Conservation (phyloP, 2,329 filamentous ascomycete genomes). For the Epichloe aotearoae region DNA sequence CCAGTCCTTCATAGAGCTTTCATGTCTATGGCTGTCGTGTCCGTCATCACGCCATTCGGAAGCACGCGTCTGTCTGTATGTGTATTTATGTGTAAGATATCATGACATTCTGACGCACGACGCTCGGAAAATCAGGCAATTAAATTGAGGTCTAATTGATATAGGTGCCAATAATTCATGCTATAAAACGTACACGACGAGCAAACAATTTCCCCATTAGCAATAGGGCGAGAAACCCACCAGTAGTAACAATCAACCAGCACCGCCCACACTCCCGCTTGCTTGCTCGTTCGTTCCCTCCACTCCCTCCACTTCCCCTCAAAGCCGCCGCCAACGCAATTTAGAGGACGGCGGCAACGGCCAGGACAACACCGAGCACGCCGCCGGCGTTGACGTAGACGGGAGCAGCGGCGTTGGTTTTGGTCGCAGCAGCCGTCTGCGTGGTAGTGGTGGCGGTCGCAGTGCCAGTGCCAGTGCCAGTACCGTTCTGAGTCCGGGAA, state of each 20-base stretch:
- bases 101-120: no score
- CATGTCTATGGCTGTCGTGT: no score
- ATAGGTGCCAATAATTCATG: no score
- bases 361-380: conserved; percentile 2
- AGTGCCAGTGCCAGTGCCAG: background rate
- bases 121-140: no score
- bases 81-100: no score
- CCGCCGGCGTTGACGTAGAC: conserved; percentile 1
- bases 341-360: conserved; percentile 2
- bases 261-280: background rate
- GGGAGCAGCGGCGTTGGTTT: conserved; percentile 2
- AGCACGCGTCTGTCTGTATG: no score
- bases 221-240: background rate
- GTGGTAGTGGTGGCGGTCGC: background rate
- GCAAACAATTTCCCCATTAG: background rate
- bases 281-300: background rate
- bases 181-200: background rate
- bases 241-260: background rate
- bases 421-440: conserved; percentile 2
- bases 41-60: no score
- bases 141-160: no score
- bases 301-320: background rate
- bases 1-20: no score
- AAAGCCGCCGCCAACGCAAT: background rate
- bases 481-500: background rate